Base-by-base conservation (phyloP, 2,329 filamentous ascomycete genomes). In the Aspergillus floridensis region DNA sequence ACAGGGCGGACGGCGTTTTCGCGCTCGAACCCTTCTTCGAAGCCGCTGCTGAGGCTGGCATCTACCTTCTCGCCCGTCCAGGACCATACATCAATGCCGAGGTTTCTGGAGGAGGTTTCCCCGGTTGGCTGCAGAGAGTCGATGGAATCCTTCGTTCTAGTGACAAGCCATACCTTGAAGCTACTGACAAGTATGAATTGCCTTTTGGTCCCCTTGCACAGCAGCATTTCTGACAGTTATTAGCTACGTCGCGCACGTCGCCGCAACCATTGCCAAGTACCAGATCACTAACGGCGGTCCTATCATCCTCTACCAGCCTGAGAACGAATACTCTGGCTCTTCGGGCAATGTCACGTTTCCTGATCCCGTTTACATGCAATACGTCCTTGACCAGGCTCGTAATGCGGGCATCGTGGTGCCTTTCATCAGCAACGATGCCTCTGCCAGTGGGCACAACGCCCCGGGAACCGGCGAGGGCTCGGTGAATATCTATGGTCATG, bases 281-380 rank as follows among this genome's bases (percentile, higher is more conserved):
- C 90, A 95, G 67, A 93, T 96, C 68, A 93, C 90, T 1, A 90
- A 93, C 55, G 91, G 89, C 0, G 91, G 91, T 0, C 90, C 90
- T 0, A 82, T 96, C 7, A 91, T 96, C 60, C 77, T 93, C 1
- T 82, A 89, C 47, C 91, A 96, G 71, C 88, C 89, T 0, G 91
- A 96, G 72, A 96, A 95, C 63, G 91, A 95, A 72, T 93, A 93
- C 69, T 86, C 83, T 1, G 74, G 78, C 19, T 80, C 79, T 1
- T 74, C 77, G 16, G 76, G 75, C 4, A 77, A 77, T 2, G 76
- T 82, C n/a, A 71, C 74, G 2, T 90, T 88, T 64, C 88, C 88
- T 0, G 86, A 91, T 66, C 80, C 82, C 0, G 79, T 82, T 0
- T 95, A 93, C 70, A 86, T 93, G 74, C 81, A 86, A 57, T 87